Evolutionary conservation across 352 stramenopile genomes (phyloP), one percentile per base, ranked within the genome.

Genomic region (Pythium angustatum): DNA sequence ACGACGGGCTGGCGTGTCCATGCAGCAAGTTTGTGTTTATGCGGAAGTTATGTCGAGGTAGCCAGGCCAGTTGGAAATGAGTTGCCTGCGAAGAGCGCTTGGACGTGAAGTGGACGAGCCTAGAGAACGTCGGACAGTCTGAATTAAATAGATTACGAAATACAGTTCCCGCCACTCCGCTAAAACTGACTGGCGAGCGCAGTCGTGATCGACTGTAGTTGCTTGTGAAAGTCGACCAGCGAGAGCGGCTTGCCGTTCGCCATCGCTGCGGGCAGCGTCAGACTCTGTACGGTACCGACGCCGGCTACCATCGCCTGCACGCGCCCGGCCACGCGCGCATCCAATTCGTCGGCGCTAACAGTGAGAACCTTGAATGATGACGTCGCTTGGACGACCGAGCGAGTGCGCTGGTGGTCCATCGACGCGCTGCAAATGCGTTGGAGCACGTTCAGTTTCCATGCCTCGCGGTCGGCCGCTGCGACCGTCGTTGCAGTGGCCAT

Each of bases 211-310:
- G 21, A 5, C 22, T 51, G 53, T 22, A 69, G 27, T 19, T 69
- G 62, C 34, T 64, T 59, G 62, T 69, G 62, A 24, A 72, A 72
- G 26, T 72, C 65, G 8, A 68, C 58, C 0, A 72, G 53, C 3
- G 65, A 38, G 2, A 72, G 22, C 22, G 58, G 52, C 15, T 60
- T 67, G 27, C 51, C 52, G 15, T 58, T 51, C 6, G 24, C 36
- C n/a, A 27, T 64, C 6, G 30, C 41, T 5, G 57, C n/a, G 2
- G 30, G 64, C 3, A 72, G 24, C 19, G 51, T 21, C 14, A 72
- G 30, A 4, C 17, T 56, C 40, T 57, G 65, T 10, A 72, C 40
- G 21, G 45, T 31, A 24, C 65, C 65, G 8, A 61, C 24, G 7
- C 44, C 52, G 5, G 65, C 65, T 15, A 60, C 43, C 30, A 47